Base-by-base conservation (phyloP, 257 asterid species). In the Forsythia suspensa region DNA sequence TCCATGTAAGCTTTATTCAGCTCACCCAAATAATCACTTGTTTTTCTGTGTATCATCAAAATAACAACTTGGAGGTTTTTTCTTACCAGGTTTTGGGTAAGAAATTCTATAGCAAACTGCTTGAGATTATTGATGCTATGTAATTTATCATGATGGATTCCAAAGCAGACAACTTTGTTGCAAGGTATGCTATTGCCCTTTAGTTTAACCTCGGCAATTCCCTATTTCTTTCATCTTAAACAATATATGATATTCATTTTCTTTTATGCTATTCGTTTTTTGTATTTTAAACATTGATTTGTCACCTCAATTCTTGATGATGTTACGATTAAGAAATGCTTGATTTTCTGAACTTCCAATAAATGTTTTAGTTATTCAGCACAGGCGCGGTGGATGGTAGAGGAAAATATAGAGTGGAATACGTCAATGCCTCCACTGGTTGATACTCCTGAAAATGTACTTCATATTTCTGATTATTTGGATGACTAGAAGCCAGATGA, bases 81-180 rank as follows among this genome's bases (percentile, higher is more conserved):
- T 37, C 41, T 75, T 34, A 65, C n/a, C 83, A 92, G 97, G 97
- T 95, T 73, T 88, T 95, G 34, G 88, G 97, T 65, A 92, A 89
- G 91, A 95, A 95, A 81, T 95, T 83, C 81, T 98, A 95, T 82
- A 91, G 95, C 93, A 93, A 90, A 80, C 85, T 95, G 87, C 99
- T 95, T 41, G 99, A 95, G 34, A 29, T 29, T 29, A 1, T 29
- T 29, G 34, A 29, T 29, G 34, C 34, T 29, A 29, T 29, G 34
- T 29, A 29, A 29, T 29, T 29, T 29, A 29, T 29, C 34, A 29
- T 29, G 34, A 29, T 29, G 34, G 97, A 87, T 79, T 89, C 86
- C 55, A 83, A 77, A n/a, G 77, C 90, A n/a, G 89, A 92, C 85
- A 83, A 88, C 59, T 96, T 94, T 72, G 83, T 85, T 67, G 99